Base-by-base conservation (phyloP, 805 yeast genomes). In the Ogataea pignaliae region DNA sequence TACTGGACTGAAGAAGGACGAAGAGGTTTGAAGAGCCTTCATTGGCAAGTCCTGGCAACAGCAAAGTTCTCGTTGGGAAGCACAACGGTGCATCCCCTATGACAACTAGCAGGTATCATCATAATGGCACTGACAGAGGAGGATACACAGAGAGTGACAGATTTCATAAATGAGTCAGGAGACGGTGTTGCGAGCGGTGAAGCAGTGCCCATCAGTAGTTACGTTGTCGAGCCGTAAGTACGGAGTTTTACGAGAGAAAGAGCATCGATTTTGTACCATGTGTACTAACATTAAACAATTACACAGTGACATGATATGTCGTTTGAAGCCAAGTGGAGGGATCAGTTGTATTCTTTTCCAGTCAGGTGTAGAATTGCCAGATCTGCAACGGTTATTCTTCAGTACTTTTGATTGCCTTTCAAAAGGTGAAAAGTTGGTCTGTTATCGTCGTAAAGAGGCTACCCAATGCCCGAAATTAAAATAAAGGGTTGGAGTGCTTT, bases 221-320 rank as follows among this genome's bases (percentile, higher is more conserved):
- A 33, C 16, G 29, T 37, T 12, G 21, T 39, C 10, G 42, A 39
- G 14, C 17, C 32, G 42, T 39, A 33, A 33, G 42, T 39, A 15
- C n/a, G 6, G 7, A 8, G n/a, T 11, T 11, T 16, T 14, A 30
- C 17, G 16, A 15, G 10, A 16, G 26, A 26, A 17, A 21, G 10
- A 18, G 21, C 37, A 35, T 18, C 26, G n/a, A n/a, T n/a, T 18
- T 2, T 18, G 13, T 35, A 18, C 13, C 37, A 16, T 13, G 26
- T 21, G 8, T 28, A 37, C 33, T 37, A 29, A 28, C 30, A 36
- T 21, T 28, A 5, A n/a, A 3, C 5, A 11, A 16, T 12, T 5
- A 9, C 3, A 34, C 16, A 40, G 42, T 12, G 30, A 17, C 12
- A 30, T 40, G 3, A 40, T 40, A 18, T 40, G 43, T 18, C 31